Base-by-base conservation (phyloP, 345 rosid species). In the Hevea brasiliensis region DNA sequence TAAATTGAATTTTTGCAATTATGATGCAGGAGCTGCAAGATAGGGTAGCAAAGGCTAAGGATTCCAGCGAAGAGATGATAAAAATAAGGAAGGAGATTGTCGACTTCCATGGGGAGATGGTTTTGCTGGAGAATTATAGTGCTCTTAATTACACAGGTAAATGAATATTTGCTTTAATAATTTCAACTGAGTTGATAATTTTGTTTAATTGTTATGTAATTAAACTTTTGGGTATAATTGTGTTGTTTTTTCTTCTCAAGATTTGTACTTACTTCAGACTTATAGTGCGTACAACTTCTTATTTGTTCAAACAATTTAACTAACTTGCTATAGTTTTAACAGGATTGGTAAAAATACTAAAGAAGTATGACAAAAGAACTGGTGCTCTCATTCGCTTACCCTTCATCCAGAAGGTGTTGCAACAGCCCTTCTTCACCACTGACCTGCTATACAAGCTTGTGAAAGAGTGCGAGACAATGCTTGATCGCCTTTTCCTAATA, bases 81-180 rank as follows among this genome's bases (percentile, higher is more conserved):
- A 84, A 77, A 73, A 86, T 87, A 60, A 78, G 87, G 79, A 91
- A 84, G 82, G 91, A 93, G 81, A 91, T 93, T 70, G 92, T 91
- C 10, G 92, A 89, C 64, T 89, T 93, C 71, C 97, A 91, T 63
- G 98, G 98, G 51, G 98, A 93, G 85, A 93, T 93, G 98, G 94
- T 93, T 57, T 60, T 93, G 67, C 82, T 93, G 79, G 91, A 89
- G 87, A 93, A 91, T 73, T 93, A 93, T n/a, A 93, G 97, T 75
- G 94, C 97, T 74, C 94, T 93, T 61, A 91, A 93, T 82, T 91
- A 91, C 59, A 93, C 96, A 77, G 97, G 98, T 93, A 80, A 12
- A 55, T 58, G 6, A n/a, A 29, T 11, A 29, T 21, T 23, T 26
- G 57, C 23, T 14, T 67, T 40, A 42, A 27, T 66, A 13, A 1